A percentile compares a stretch with the other conserved stretches of the same genome.
phyloP scores from a whole-genome alignment of 2,329 filamentous ascomycete genomes.

The Fusarium sp. region DNA sequence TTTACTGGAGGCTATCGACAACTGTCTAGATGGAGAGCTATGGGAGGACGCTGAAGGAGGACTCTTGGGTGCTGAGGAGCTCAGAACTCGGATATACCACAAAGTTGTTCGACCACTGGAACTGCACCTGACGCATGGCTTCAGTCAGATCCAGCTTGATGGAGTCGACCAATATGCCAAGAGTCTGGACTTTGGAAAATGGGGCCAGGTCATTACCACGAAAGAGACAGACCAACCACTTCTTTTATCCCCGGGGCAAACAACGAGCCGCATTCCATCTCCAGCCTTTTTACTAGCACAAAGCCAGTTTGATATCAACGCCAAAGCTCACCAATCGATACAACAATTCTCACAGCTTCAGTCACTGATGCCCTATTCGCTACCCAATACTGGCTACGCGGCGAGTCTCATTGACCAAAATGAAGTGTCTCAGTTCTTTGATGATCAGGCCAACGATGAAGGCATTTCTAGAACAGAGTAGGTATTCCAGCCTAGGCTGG shows the following conservation, averaged over 20 bases:
- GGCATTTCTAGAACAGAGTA: not conserved
- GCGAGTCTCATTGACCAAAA: not conserved
- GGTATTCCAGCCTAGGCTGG: not conserved
- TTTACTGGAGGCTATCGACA: constrained; percentile 1
- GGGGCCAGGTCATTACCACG: not conserved
- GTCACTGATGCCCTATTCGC: not conserved
- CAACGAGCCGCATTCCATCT: not conserved
- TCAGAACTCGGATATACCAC: not conserved
- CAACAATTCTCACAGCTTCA: not conserved
- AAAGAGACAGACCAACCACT: not conserved
- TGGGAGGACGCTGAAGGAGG: constrained; percentile 6
- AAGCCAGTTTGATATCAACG: not conserved
- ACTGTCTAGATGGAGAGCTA: constrained; percentile 1
- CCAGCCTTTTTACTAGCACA: not conserved
- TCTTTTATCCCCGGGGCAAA: not conserved
- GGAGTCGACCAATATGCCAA: not conserved
- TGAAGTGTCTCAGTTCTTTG: not conserved
- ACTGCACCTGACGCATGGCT: not conserved
- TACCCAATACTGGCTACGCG: not conserved
- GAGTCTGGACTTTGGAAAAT: not conserved
- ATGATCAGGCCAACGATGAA: not conserved
- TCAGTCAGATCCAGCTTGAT: not conserved
- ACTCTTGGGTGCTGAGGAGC: not conserved
- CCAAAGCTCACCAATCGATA: not conserved
- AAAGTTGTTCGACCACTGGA: not conserved